Base-by-base conservation (phyloP, 345 rosid genomes). In the Microthlaspi erraticum region DNA sequence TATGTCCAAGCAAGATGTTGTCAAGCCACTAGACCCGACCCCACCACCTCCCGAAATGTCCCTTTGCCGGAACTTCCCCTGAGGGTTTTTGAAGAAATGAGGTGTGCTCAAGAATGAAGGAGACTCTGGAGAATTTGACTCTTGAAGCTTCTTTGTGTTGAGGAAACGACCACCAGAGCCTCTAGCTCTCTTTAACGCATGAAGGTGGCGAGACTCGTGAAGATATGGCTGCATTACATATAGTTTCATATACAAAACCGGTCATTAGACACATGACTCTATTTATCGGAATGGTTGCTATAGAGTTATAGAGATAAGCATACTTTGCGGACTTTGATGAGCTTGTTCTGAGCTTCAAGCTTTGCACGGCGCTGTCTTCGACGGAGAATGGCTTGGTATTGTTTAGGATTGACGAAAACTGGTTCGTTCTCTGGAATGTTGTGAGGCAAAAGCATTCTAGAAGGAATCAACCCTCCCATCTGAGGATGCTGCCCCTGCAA, bases 121-220 rank as follows among this genome's bases (percentile, higher is more conserved):
- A 59, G 76, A 67, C 56, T 57, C 41, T 20, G 73, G 26, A n/a
- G 66, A 16, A 5, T 74, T 48, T 78, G 53, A 33, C 33, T 86
- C 85, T 66, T 86, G 71, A 31, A 64, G 79, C 83, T 81, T 78
- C 81, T 84, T 87, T 9, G 72, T 60, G 70, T 86, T 84, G 68
- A 92, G 91, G 77, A 92, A 92, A 20, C 93, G 91, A 4, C 94
- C 96, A 19, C 96, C 88, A 1, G 87, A 73, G 33, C 95, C 93
- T 66, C 96, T 84, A 3, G 89, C 88, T 75, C 96, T 84, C 75
- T 83, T 83, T 17, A 88, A 57, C 23, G 98, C 98, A 73, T 92
- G 98, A 60, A 77, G 76, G 74, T 92, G 96, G 39, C 98, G 86
- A 67, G 96, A 90, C 80, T 92, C 93, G 0, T 90, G 96, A 64